Evolutionary conservation across 345 rosid species (phyloP).

Genomic region (Erucastrum elatum): DNA sequence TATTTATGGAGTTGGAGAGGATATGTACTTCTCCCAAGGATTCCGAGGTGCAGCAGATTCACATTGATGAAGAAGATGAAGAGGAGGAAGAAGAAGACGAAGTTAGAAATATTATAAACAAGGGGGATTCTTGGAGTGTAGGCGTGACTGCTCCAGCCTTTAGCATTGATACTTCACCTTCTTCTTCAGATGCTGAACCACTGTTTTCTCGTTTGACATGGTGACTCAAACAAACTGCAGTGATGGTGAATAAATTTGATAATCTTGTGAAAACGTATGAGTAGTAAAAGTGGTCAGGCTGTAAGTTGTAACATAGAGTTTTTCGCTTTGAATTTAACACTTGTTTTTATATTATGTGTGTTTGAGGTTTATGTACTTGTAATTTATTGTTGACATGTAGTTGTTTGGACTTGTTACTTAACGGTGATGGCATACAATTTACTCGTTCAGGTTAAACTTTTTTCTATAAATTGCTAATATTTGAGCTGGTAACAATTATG

Average conservation of each 20-base stretch:
- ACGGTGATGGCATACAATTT: not conserved
- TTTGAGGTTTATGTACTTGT: not conserved
- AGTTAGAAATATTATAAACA: not conserved
- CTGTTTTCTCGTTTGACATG: slow-evolving; percentile 24
- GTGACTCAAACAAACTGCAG: not conserved
- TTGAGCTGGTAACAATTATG: too few species aligned
- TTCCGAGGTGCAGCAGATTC: not conserved
- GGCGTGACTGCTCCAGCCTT: slow-evolving; percentile 23
- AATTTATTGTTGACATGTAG: not conserved
- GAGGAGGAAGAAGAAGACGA: slow-evolving; percentile 13
- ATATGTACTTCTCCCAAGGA: slow-evolving; percentile 17
- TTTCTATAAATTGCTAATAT: too few species aligned
- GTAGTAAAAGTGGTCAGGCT: not conserved
- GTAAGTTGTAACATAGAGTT: not conserved
- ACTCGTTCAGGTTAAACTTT: too few species aligned
- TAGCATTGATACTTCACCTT: not conserved
- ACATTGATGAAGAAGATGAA: not conserved
- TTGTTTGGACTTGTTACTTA: not conserved
- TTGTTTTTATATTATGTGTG: not conserved
- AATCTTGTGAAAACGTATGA: not conserved
- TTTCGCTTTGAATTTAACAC: not conserved
- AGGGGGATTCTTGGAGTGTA: not conserved
- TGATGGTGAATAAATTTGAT: not conserved
- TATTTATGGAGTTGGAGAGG: slow-evolving; percentile 44
- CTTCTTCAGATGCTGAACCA: slow-evolving; percentile 25